Evolutionary conservation across 2,329 filamentous ascomycete genomes (phyloP), one percentile per base, ranked within the genome.

Genomic region (Cytospora schulzeri): DNA sequence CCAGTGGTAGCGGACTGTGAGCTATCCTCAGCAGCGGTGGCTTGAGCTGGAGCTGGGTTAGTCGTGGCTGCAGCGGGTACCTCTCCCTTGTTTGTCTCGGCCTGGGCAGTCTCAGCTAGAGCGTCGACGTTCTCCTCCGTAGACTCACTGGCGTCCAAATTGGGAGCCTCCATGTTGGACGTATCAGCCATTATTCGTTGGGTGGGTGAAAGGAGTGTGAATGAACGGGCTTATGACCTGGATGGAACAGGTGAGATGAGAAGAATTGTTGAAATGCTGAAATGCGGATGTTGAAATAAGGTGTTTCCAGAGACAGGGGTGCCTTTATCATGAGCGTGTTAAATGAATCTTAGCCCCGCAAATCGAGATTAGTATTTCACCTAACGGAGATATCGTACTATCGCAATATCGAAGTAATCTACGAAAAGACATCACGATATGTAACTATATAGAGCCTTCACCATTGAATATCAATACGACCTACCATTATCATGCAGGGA

Each of bases 151-250:
- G 45, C 48, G 29, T 60, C 57, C 57, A 60, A 48, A 31, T 48
- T 60, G 57, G 57, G 35, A 50, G 45, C 41, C 17, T 29, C 62
- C 38, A 48, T 58, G 51, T 55, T 55, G 15, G 52, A 50, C 26
- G 62, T 22, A 52, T 64, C 62, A 41, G 62, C 62, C 62, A 64
- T 64, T 35, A 51, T 54, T 29, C 52, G 55, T 56, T 52, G 60
- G 52, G 38, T 56, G 45, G 22, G 8, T 62, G 52, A 56, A 62
- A 19, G 45, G 52, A 56, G 35, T n/a, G n/a, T 56, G 60, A 50
- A 62, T 56, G 60, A 52, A 50, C 38, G 38, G 45, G 29, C 3
- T 50, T 51, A 26, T 48, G n/a, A 48, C 9, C 19, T 14, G n/a
- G n/a, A n/a, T 19, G 45, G 24, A 5, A 24, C 9, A 8, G 45